phyloP scores from a whole-genome alignment of 768 basidiomycete species.

The Auricularia heimuer region DNA sequence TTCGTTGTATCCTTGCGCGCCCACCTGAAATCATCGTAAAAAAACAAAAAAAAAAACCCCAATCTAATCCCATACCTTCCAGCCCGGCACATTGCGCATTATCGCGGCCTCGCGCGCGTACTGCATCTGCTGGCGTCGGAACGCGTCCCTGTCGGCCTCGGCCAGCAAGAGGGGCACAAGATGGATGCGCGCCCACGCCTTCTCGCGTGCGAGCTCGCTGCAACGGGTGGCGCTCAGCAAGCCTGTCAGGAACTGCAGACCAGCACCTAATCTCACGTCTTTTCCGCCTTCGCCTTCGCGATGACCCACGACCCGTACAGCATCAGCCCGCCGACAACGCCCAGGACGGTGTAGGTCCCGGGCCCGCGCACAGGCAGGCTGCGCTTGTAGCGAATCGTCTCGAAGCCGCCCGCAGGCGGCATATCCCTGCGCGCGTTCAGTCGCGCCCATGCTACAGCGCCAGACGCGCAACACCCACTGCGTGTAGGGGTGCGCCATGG shows the following conservation, averaged over 20 bases:
- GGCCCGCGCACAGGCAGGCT: constrained; percentile 87
- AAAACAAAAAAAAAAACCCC: no score
- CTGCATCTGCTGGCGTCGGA: constrained; percentile 71
- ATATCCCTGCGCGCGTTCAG: constrained; percentile 58
- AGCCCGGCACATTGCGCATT: constrained; percentile 88
- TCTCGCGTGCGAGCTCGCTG: constrained; percentile 91
- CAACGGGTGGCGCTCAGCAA: constrained; percentile 3
- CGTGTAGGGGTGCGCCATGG: constrained; percentile 49
- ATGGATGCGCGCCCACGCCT: constrained; percentile 92
- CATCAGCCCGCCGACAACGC: constrained; percentile 76
- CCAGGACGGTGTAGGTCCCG: constrained; percentile 75
- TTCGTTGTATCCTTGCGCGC: no score
- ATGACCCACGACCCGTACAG: constrained; percentile 87
- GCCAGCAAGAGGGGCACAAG: constrained; percentile 86
- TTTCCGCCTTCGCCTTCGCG: constrained; percentile 85
- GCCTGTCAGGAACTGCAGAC: constrained; percentile 20
- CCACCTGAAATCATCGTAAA: no score
- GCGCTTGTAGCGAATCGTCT: constrained; percentile 87
- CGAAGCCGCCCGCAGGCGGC: constrained; percentile 91
- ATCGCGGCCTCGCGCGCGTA: constrained; percentile 74
- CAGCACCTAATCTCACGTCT: constrained; percentile 60
- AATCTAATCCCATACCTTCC: constrained; percentile 64
- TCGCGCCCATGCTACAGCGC: constrained; percentile 9
- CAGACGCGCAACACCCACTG: constrained; percentile 37
- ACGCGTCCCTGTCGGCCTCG: constrained; percentile 86